phyloP scores from a whole-genome alignment of 2,329 filamentous ascomycete genomes.

The Pseudogymnoascus pannorum region DNA sequence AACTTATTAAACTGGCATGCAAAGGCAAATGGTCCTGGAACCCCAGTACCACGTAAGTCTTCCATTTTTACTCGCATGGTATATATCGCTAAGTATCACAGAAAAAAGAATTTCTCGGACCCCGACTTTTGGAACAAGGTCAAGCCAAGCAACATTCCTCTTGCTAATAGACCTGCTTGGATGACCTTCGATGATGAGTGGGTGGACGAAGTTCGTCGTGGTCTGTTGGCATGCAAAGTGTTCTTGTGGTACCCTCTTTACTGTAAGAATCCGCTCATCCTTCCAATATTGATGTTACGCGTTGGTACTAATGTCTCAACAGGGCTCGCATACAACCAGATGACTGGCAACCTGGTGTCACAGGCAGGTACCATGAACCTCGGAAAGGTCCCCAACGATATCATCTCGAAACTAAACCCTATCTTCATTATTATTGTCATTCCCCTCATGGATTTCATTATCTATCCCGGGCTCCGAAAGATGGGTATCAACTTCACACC shows the following conservation, averaged over 20 bases:
- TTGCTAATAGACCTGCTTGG: constrained; percentile 54
- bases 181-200: constrained; percentile 80
- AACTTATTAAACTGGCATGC: constrained; percentile 51
- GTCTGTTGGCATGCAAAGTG: constrained; percentile 61
- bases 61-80: too few relatives aligned
- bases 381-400: constrained; percentile 68
- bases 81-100: neutral
- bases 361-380: constrained; percentile 62
- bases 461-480: constrained; percentile 63
- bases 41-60: constrained; percentile 35
- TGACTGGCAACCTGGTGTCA: constrained; percentile 52
- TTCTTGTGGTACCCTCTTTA: constrained; percentile 51
- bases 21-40: constrained; percentile 58
- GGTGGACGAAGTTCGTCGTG: constrained; percentile 71
- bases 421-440: constrained; percentile 70
- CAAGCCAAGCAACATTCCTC: constrained; percentile 57
- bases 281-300: constrained; percentile 44
- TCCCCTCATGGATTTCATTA: constrained; percentile 58
- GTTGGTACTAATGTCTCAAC: constrained; percentile 34
- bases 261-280: constrained; percentile 24
- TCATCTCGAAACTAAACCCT: constrained; percentile 69
- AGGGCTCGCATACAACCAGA: constrained; percentile 52
- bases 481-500: constrained; percentile 60
- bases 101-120: constrained; percentile 40
- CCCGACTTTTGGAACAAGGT: constrained; percentile 57